Evolutionary conservation across 192 early-diverging fungal species (phyloP).

Genomic region (Coemansia sp.): DNA sequence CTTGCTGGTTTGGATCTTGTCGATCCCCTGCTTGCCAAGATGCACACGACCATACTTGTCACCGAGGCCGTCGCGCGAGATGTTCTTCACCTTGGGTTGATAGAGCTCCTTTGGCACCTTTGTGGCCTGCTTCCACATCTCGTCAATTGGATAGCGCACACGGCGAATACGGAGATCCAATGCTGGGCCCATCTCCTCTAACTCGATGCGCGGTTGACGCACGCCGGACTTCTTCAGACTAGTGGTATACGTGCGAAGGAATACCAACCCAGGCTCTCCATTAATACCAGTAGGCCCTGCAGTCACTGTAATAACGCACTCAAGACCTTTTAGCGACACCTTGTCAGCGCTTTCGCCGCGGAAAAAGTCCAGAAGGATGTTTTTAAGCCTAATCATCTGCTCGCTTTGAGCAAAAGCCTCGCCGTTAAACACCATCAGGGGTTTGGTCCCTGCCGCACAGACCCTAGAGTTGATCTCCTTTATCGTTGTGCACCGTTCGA

Average conservation of each 20-base stretch:
- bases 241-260: constrained; percentile 80
- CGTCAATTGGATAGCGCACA: constrained; percentile 65
- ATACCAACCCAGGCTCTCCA: constrained; percentile 63
- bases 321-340: constrained; percentile 83
- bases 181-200: constrained; percentile 91
- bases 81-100: constrained; percentile 83
- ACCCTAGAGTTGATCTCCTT: constrained; percentile 70
- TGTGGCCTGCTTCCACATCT: constrained; percentile 81
- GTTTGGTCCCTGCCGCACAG: constrained; percentile 83
- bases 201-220: constrained; percentile 84
- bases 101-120: constrained; percentile 84
- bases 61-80: constrained; percentile 83
- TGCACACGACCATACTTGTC: constrained; percentile 91
- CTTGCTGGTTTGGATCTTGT: constrained; percentile 95
- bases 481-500: constrained; percentile 70
- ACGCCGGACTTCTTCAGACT: constrained; percentile 85
- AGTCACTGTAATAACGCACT: constrained; percentile 84
- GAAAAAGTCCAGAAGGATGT: constrained; percentile 87
- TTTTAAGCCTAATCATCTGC: constrained; percentile 73
- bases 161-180: constrained; percentile 80
- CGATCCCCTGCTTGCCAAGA: constrained; percentile 86
- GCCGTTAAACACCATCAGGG: constrained; percentile 87
- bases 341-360: constrained; percentile 72
- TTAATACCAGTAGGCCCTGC: constrained; percentile 63
- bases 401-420: constrained; percentile 76